These are phyloP conservation scores for Styphnolobium japonicum DNA, from an alignment of 306 rosid species.

Conservation along the genomic window DNA sequence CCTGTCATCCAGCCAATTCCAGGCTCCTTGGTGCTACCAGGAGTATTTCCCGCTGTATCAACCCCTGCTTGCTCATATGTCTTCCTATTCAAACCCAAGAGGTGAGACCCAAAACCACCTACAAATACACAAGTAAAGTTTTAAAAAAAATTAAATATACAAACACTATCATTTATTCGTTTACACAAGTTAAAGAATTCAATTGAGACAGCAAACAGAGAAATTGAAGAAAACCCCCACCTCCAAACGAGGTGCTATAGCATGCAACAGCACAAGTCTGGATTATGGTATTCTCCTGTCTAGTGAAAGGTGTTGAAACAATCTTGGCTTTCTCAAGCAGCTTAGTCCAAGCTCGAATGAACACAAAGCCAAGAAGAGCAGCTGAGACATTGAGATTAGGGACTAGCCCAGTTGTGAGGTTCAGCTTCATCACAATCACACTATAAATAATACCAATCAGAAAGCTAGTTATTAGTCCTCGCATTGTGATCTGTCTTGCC, in stretches of 20 bases:
- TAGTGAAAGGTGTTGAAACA: conserved; percentile 72
- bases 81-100: conserved; percentile 70
- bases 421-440: conserved; percentile 76
- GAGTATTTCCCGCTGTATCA: conserved; percentile 62
- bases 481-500: conserved; percentile 61
- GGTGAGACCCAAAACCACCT: conserved; percentile 93
- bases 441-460: conserved; percentile 68
- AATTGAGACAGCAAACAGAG: background rate
- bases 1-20: conserved; percentile 87
- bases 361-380: conserved; percentile 87
- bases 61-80: conserved; percentile 74
- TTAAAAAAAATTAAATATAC: background rate
- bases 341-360: conserved; percentile 65
- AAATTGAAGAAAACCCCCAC: conserved; percentile 32
- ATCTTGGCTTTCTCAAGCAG: conserved; percentile 70
- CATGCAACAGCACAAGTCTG: conserved; percentile 97
- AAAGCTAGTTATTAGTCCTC: conserved; percentile 68
- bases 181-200: background rate
- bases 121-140: conserved; percentile 17
- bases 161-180: background rate
- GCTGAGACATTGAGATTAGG: conserved; percentile 94
- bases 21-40: conserved; percentile 82
- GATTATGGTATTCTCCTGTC: conserved; percentile 83
- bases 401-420: conserved; percentile 83
- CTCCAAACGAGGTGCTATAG: conserved; percentile 79